Conservation (phyloP, 495 filamentous ascomycete species). For the Xylaria telfairii region DNA sequence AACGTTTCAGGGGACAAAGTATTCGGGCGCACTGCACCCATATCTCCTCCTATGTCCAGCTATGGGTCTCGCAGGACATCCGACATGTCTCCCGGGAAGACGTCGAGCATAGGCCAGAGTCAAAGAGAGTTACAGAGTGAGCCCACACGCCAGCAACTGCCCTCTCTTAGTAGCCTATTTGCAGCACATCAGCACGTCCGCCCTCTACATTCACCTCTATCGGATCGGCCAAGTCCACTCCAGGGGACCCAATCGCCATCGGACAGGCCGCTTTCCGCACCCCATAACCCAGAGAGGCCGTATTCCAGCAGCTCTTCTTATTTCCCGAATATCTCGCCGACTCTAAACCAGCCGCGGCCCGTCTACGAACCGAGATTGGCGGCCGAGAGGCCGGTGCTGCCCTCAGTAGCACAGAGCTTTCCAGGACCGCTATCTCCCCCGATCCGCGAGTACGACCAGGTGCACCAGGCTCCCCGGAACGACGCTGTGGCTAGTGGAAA, state of each 20-base stretch:
- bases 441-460: constrained; percentile 42
- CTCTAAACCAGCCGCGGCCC: constrained; percentile 48
- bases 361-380: constrained; percentile 47
- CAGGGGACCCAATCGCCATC: constrained; percentile 50
- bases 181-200: constrained; percentile 48
- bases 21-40: constrained; percentile 37
- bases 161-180: constrained; percentile 61
- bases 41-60: constrained; percentile 59
- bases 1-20: constrained; percentile 48
- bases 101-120: constrained; percentile 38
- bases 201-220: constrained; percentile 50
- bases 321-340: constrained; percentile 46
- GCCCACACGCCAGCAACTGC: constrained; percentile 55
- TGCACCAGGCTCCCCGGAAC: constrained; percentile 30
- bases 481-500: constrained; percentile 30
- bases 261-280: constrained; percentile 45
- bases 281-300: constrained; percentile 34
- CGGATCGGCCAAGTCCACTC: constrained; percentile 47
- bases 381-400: constrained; percentile 45
- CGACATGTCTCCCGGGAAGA: constrained; percentile 50
- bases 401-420: constrained; percentile 48
- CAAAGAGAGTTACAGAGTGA: constrained; percentile 40
- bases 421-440: constrained; percentile 49
- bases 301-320: constrained; percentile 54
- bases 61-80: constrained; percentile 53